Evolutionary conservation across 139 green algal species (phyloP), one percentile per base, ranked within the genome.

Genomic region (Chlorella ohadii): DNA sequence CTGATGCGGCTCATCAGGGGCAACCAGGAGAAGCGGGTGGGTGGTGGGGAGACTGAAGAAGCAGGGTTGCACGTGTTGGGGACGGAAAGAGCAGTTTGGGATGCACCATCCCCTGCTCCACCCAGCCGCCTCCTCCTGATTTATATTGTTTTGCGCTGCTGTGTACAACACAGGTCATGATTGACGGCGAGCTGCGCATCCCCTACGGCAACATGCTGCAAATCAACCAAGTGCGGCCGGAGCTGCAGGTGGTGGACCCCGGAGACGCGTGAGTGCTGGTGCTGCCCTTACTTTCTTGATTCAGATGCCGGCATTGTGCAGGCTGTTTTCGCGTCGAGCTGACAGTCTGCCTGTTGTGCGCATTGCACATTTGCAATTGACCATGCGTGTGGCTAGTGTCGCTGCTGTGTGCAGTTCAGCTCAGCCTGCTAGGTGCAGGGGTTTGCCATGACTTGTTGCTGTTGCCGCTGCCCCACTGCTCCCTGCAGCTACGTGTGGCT

Each of bases 181-280:
- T 75, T 4, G 72, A 82, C 33, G 85, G 71, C n/a, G 79, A 90
- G 28, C 64, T 83, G 27, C 74, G 88, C 6, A 47, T 91, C 15
- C 86, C 80, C 1, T 91, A 93, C 56, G 36, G 79, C 17, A 81
- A 84, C 79, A 67, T 91, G 83, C 88, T 91, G 76, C 31, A 79
- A 17, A 65, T 87, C 20, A 80, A 87, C 77, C 87, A 95, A 84
- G 89, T 94, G 64, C 79, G 84, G 36, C 74, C 84, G 25, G 92
- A 95, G 78, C 91, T 95, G 56, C 68, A 84, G 47, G 87, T 95
- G 41, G 70, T 94, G 56, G 92, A 95, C 74, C 87, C 90, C 20
- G 84, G 77, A 28, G 81, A 93, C 61, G 61, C 89, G 82, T 92
- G 81, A 91, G 89, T 67, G 31, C 70, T 38, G 27, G 39, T 20